Conservation (phyloP, 1,284 basidiomycete genomes). For the Moniliella sp. region DNA sequence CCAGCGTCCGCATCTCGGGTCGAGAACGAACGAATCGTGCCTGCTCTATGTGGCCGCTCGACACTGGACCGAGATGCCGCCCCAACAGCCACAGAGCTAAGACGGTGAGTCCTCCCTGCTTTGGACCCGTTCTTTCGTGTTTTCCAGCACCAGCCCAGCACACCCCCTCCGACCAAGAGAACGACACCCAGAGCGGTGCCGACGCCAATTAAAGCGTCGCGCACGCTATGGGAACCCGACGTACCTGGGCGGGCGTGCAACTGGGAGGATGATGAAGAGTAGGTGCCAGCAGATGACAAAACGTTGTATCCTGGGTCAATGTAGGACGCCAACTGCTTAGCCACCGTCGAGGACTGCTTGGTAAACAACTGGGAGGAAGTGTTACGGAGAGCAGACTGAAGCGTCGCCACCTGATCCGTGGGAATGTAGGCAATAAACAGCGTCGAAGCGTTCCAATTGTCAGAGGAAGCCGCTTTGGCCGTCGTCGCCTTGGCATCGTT, state of each 20-base stretch:
- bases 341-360: not conserved
- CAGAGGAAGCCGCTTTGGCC: no score
- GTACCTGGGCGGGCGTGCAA: not conserved
- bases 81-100: no score
- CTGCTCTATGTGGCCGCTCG: no score
- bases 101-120: not conserved
- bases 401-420: not conserved
- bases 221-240: not conserved
- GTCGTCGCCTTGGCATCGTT: no score
- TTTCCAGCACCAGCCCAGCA: not conserved
- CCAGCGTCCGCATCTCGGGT: no score
- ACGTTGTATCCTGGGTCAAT: not conserved
- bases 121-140: no score
- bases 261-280: not conserved
- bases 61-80: no score
- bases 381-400: not conserved
- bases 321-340: not conserved
- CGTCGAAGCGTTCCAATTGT: not conserved
- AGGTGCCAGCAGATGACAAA: not conserved
- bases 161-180: not conserved
- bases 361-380: not conserved
- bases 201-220: not conserved
- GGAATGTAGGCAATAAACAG: not conserved
- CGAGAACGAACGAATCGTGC: no score
- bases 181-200: not conserved